Conservation (phyloP, 2,329 filamentous ascomycete genomes). For the Calonectria pseudoturangicola region DNA sequence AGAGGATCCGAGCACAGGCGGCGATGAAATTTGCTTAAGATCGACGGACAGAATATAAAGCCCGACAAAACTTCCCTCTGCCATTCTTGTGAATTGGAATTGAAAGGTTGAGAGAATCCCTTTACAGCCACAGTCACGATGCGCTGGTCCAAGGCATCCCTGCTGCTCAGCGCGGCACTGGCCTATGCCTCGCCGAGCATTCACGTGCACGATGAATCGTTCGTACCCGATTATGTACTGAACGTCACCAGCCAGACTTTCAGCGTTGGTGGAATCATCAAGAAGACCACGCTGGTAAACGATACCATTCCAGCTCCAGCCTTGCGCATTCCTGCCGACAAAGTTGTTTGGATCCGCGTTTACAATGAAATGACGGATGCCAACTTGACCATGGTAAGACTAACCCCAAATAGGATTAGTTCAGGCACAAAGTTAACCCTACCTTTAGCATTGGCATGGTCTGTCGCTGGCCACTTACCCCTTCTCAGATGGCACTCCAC, state of each 20-base stretch:
- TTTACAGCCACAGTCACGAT: not conserved
- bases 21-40: not conserved
- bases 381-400: slow-evolving; percentile 21
- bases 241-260: slow-evolving; percentile 18
- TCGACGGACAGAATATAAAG: slow-evolving; percentile 14
- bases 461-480: slow-evolving; percentile 13
- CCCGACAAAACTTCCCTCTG: not conserved
- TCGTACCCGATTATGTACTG: slow-evolving; percentile 14
- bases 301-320: not conserved
- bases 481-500: slow-evolving; percentile 12
- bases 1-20: not conserved
- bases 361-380: slow-evolving; percentile 23
- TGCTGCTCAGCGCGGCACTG: not conserved
- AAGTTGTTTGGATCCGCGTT: slow-evolving; percentile 19
- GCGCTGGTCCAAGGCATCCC: slow-evolving; percentile 3
- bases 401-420: not conserved
- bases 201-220: slow-evolving; percentile 12
- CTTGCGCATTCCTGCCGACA: slow-evolving; percentile 10
- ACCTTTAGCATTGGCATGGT: slow-evolving; percentile 8
- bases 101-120: not conserved
- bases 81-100: not conserved
- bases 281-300: slow-evolving; percentile 12
- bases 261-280: slow-evolving; percentile 7
- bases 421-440: not conserved
- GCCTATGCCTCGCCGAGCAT: slow-evolving; percentile 1